Evolutionary conservation across 805 yeast species (phyloP), one percentile per base, ranked within the genome.

Genomic region (Torulaspora maleeae): DNA sequence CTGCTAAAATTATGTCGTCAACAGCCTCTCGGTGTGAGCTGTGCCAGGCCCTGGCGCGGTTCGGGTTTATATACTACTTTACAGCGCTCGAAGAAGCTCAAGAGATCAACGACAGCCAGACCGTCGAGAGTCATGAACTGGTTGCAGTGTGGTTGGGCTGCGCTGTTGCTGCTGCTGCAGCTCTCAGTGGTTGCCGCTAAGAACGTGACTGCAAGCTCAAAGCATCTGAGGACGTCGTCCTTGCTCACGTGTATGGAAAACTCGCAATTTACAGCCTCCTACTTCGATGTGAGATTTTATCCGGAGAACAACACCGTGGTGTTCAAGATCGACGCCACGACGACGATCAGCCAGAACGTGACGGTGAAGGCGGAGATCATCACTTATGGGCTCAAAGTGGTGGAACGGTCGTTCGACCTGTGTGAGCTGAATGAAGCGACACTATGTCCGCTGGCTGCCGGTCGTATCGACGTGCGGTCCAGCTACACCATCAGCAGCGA

Each of bases 241-340:
- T 72, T 93, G 54, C 71, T 91, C 55, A 86, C 98, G 32, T 93
- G 99, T 71, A 90, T 89, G 95, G 83, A 80, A 35, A 72, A 85
- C 64, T 90, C 99, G 6, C 83, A 80, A 61, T 80, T 93, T 56
- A 80, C 95, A 2, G 91, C 97, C 4, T 78, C 89, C 7, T 78
- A 74, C 53, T 90, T 93, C 61, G 85, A 86, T 56, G 95, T 90
- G 41, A 67, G 67, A 35, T 86, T 75, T 63, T 82, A 69, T 59
- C 95, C 95, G 3, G 72, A 66, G 36, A 85, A 84, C 64, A 66
- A 64, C 16, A 72, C 84, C 1, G 82, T 83, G 7, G 71, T 67
- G 4, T 80, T 88, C 54, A 81, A 85, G 53, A 73, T 91, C 24
- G 76, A 80, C 44, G 95, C 95, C 24, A 73, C 83, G 12, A 84